A percentile compares a stretch with the other conserved stretches of the same genome.
phyloP scores from a whole-genome alignment of 2,329 filamentous ascomycete species.

The Colletotrichum plurivorum region DNA sequence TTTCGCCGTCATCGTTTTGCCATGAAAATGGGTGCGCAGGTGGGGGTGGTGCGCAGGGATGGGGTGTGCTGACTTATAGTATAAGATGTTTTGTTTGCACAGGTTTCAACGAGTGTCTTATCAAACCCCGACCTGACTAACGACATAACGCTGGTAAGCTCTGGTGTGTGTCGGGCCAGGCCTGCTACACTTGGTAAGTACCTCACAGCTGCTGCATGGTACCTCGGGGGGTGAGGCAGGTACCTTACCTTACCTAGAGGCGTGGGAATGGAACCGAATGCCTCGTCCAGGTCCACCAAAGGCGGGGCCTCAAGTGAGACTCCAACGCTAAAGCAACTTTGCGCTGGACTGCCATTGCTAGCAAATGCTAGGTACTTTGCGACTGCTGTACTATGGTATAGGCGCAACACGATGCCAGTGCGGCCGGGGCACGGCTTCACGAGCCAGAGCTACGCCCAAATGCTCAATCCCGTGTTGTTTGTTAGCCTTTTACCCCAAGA shows the following conservation, averaged over 20 bases:
- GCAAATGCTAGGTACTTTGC: too few species aligned
- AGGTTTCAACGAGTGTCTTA: slow-evolving; percentile 34
- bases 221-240: slow-evolving; percentile 28
- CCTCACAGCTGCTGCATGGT: background rate
- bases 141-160: background rate
- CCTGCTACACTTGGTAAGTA: too few species aligned
- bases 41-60: too few species aligned
- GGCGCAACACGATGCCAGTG: too few species aligned
- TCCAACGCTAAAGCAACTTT: slow-evolving; percentile 10
- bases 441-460: background rate
- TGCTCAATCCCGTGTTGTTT: too few species aligned
- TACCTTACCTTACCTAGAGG: slow-evolving; percentile 30
- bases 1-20: too few species aligned
- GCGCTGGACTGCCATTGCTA: background rate
- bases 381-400: too few species aligned
- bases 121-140: slow-evolving; percentile 9
- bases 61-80: too few species aligned
- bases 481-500: too few species aligned
- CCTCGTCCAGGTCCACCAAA: background rate
- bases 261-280: slow-evolving; percentile 31
- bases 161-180: too few species aligned
- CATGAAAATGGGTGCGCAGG: too few species aligned
- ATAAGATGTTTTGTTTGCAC: slow-evolving; percentile 29
- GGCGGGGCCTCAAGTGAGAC: slow-evolving; percentile 10
- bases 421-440: background rate